Evolutionary conservation across 1,139 yeast species (phyloP), one percentile per base, ranked within the genome.

Genomic region (Hemisphaericaspora lyxosophila): DNA sequence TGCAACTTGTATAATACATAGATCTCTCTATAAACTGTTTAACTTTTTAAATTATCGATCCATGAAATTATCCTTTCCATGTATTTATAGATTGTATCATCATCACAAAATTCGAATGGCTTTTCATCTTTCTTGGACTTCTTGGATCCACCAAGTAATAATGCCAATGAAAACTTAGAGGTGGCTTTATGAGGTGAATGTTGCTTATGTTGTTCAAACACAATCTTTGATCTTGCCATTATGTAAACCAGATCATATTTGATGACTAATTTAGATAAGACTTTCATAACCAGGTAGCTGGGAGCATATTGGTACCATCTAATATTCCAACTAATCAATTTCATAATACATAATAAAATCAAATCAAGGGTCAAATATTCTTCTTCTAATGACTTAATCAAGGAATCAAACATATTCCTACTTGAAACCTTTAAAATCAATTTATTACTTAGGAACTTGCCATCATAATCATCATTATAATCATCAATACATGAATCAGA

Each of bases 221-320:
- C 57, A 12, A 70, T 59, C 38, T 61, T 57, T 25, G 66, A 45
- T 32, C 55, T 55, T 8, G 70, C 56, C 24, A 62, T 51, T 9
- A 70, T 51, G 38, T 47, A 65, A 9, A 66, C 58, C 40, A 54
- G 51, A 32, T 70, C 73, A 46, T 62, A 58, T 39, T 60, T 54
- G 8, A 52, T 38, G 24, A 63, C 53, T 26, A 70, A 50, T 41
- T 64, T 65, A 19, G 50, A 48, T 26, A 70, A 44, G 6, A 64
- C 52, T 35, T 58, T 59, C 13, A 52, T 48, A 13, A 67, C 53
- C 40, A 67, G 49, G 42, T 62, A 53, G 36, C 55, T 57, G 1
- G 74, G 73, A 24, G 57, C 44, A 41, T 59, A 63, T 43, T 67
- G 66, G 48, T 69, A 68, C 76, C 76, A 70, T 28, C 75, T 54